These are phyloP conservation scores for Ministeria vibrans DNA, from an alignment of 78 protist species.

Conservation along the genomic window DNA sequence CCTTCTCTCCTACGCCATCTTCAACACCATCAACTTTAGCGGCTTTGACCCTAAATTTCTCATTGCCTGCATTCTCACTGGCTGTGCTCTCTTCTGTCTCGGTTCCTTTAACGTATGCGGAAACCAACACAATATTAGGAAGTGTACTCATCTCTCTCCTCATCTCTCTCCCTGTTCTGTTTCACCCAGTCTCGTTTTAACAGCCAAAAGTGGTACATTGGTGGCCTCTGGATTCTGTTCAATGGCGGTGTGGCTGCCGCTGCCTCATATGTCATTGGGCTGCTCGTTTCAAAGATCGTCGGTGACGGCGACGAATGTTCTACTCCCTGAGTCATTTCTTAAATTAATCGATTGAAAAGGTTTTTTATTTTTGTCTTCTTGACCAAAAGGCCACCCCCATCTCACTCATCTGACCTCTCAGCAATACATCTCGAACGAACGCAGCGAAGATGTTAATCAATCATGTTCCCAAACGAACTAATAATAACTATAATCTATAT, in stretches of 20 bases:
- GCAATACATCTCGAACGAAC: too few relatives aligned
- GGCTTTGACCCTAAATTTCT: conserved; percentile 21
- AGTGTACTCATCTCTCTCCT: not conserved
- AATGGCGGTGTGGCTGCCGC: conserved; percentile 55
- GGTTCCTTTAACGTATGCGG: conserved; percentile 51
- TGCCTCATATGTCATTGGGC: conserved; percentile 49
- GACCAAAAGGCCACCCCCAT: too few relatives aligned
- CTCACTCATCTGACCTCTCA: too few relatives aligned
- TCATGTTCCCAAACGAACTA: too few relatives aligned
- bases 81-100: conserved; percentile 20
- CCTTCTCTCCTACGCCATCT: conserved; percentile 11
- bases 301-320: not conserved
- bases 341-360: too few relatives aligned
- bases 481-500: too few relatives aligned
- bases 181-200: conserved; percentile 8
- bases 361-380: too few relatives aligned
- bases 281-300: not conserved
- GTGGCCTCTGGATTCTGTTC: conserved; percentile 39
- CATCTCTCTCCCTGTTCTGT: not conserved
- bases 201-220: conserved; percentile 24
- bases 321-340: too few relatives aligned
- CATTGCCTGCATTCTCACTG: conserved; percentile 36
- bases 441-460: too few relatives aligned
- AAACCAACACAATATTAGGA: not conserved
- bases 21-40: conserved; percentile 27